Evolutionary conservation across 768 basidiomycete species (phyloP).

Genomic region (Lactarius indigo): DNA sequence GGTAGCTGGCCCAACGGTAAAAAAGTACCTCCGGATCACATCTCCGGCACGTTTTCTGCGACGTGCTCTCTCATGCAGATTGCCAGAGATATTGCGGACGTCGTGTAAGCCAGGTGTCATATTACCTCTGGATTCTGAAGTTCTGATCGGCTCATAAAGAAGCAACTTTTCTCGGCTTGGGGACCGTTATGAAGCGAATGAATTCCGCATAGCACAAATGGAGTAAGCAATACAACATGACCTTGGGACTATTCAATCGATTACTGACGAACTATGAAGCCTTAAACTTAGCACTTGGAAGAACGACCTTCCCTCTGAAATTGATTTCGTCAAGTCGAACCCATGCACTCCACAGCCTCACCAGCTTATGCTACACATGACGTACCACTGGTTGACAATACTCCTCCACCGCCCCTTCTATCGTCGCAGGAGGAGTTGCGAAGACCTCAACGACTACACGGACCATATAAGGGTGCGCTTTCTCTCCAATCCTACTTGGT

Average conservation of each 20-base stretch:
- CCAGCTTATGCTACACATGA: conserved; percentile 26
- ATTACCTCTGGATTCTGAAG: not conserved
- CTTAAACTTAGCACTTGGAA: conserved; percentile 26
- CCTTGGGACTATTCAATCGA: not conserved
- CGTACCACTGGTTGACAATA: conserved; percentile 23
- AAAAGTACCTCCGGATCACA: conserved; percentile 12
- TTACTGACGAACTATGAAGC: not conserved
- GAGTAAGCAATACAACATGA: conserved; percentile 14
- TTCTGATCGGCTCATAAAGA: conserved; percentile 11
- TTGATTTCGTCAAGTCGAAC: conserved; percentile 22
- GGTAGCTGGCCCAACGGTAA: conserved; percentile 43
- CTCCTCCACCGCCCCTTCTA: conserved; percentile 27
- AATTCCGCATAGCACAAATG: conserved; percentile 24
- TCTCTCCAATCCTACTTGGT: not conserved
- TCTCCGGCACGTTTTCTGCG: conserved; percentile 23
- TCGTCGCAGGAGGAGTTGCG: conserved; percentile 17
- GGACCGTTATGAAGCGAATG: conserved; percentile 15
- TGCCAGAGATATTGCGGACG: conserved; percentile 21
- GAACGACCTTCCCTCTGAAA: conserved; percentile 20
- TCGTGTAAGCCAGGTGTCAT: conserved; percentile 14
- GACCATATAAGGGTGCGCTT: conserved; percentile 24
- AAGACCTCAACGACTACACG: conserved; percentile 8
- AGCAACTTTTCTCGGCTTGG: conserved; percentile 24
- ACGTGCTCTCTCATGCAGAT: conserved; percentile 26
- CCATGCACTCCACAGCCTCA: conserved; percentile 20